Conservation (phyloP, 2,329 filamentous ascomycete species). For the Sclerotinia borealis region DNA sequence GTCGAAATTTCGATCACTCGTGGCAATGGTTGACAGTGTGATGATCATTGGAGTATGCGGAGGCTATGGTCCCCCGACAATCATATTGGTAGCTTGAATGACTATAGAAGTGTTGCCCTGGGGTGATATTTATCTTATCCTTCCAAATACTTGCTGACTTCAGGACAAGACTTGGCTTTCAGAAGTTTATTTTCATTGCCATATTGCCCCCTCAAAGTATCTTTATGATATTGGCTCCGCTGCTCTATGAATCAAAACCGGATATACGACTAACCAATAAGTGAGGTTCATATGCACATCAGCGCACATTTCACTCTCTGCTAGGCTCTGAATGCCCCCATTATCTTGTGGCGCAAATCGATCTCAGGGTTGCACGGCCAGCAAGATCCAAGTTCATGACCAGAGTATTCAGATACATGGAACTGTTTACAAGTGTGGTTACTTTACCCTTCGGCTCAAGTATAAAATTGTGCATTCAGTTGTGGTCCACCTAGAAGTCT, state of each 20-base stretch:
- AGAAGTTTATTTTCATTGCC: not conserved
- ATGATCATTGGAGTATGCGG: not conserved
- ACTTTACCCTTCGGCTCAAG: no score
- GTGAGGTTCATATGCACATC: not conserved
- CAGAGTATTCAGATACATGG: no score
- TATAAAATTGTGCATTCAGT: no score
- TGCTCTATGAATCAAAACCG: not conserved
- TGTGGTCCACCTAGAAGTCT: no score
- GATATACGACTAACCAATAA: not conserved
- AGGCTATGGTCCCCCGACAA: not conserved
- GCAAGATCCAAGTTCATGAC: no score
- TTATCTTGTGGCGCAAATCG: not conserved
- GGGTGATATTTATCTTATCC: not conserved
- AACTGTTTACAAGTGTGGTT: no score
- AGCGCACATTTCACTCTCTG: not conserved
- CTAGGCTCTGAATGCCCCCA: not conserved
- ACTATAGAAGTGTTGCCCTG: not conserved
- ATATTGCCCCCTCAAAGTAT: not conserved
- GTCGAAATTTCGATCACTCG: not conserved
- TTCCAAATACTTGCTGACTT: not conserved
- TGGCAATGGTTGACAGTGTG: not conserved
- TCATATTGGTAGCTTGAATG: not conserved
- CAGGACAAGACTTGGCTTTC: not conserved
- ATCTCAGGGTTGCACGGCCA: not conserved
- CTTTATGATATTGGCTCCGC: not conserved